Percentiles rank a stretch among this genome's conserved stretches.
Conservation (phyloP, 306 rosid genomes). For the Corylus avellana region DNA sequence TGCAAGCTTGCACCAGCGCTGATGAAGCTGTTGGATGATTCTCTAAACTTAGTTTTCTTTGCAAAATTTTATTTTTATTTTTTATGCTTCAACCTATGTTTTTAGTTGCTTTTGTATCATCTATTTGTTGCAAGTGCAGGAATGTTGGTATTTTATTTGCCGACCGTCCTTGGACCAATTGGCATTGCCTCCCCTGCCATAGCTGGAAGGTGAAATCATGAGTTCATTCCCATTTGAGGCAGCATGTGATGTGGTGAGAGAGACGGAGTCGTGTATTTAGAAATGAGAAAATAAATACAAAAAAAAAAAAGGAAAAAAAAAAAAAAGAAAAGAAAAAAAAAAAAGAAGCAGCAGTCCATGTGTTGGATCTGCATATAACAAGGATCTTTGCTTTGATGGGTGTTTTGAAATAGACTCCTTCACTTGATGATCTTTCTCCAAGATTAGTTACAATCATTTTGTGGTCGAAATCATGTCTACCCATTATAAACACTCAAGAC, state of each 20-base stretch:
- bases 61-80: neutral
- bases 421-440: neutral
- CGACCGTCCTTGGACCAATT: neutral
- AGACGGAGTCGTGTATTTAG: neutral
- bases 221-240: neutral
- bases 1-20: neutral
- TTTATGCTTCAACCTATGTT: neutral
- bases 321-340: too few species aligned
- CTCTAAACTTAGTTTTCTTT: neutral
- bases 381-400: too few species aligned
- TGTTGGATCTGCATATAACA: neutral
- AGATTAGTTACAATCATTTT: neutral
- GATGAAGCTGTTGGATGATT: slow-evolving; percentile 12
- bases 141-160: neutral
- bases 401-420: too few species aligned
- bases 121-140: neutral
- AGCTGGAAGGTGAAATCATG: neutral
- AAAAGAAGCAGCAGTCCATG: neutral
- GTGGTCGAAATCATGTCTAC: too few species aligned
- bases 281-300: too few species aligned
- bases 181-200: neutral
- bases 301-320: too few species aligned
- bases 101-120: neutral
- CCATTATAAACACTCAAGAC: too few species aligned
- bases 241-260: neutral